Conservation (phyloP, 2,329 filamentous ascomycete genomes). For the Cryphonectria nitschkei region DNA sequence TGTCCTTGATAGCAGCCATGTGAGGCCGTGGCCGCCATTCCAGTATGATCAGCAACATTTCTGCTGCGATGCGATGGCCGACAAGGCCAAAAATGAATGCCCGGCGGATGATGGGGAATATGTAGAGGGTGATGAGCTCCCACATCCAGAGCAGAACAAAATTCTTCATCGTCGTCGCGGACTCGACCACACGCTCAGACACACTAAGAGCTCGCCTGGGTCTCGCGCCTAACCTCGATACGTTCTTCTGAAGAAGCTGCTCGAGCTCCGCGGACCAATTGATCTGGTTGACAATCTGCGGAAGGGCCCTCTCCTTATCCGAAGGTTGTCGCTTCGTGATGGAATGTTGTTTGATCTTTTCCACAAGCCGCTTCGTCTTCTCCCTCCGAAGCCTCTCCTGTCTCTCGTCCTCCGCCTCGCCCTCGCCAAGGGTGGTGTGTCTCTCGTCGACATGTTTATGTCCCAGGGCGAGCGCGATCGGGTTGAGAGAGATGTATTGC, state of each 20-base stretch:
- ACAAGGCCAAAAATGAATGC: conserved; percentile 80
- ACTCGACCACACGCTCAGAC: conserved; percentile 91
- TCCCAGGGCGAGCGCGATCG: conserved; percentile 83
- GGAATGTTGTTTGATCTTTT: conserved; percentile 87
- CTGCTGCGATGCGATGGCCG: conserved; percentile 77
- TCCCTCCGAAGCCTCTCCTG: conserved; percentile 62
- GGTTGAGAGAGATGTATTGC: conserved; percentile 93
- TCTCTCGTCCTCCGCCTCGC: conserved; percentile 74
- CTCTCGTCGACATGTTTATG: conserved; percentile 61
- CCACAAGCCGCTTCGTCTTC: conserved; percentile 68
- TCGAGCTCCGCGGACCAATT: conserved; percentile 95
- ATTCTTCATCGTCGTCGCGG: conserved; percentile 83
- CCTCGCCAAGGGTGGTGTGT: conserved; percentile 47
- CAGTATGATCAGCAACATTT: conserved; percentile 75
- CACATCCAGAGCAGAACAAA: conserved; percentile 70
- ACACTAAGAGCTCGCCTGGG: conserved; percentile 87
- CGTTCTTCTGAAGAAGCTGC: conserved; percentile 84
- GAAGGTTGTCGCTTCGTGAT: conserved; percentile 78
- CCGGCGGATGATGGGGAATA: conserved; percentile 75
- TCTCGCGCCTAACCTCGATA: conserved; percentile 79
- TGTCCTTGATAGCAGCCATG: conserved; percentile 86
- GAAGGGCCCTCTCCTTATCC: conserved; percentile 79
- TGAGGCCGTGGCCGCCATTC: conserved; percentile 83
- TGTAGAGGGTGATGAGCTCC: conserved; percentile 72
- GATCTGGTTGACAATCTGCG: conserved; percentile 86